phyloP scores from a whole-genome alignment of 495 filamentous ascomycete genomes.

The Letharia columbiana region DNA sequence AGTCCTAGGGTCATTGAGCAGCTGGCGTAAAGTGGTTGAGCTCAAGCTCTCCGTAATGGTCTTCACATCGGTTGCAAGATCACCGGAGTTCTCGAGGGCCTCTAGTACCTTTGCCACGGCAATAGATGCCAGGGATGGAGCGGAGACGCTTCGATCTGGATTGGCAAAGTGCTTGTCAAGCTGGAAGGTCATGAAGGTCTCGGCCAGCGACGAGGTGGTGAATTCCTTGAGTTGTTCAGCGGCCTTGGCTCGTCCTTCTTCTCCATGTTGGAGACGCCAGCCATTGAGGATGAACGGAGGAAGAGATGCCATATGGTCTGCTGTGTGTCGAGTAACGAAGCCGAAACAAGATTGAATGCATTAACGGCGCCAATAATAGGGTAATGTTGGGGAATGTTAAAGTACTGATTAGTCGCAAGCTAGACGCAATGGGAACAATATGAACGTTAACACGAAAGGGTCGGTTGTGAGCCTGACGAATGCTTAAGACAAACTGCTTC shows the following conservation, averaged over 20 bases:
- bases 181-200: slow-evolving; percentile 19
- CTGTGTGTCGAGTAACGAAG: background rate
- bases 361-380: background rate
- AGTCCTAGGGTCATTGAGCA: slow-evolving; percentile 23
- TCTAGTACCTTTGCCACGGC: slow-evolving; percentile 20
- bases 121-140: slow-evolving; percentile 17
- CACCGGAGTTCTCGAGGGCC: slow-evolving; percentile 17
- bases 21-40: slow-evolving; percentile 10
- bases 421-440: background rate
- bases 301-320: slow-evolving; percentile 6
- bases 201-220: slow-evolving; percentile 19
- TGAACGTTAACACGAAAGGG: background rate
- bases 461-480: too few species aligned
- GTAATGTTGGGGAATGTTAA: background rate
- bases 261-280: slow-evolving; percentile 15
- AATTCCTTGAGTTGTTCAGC: slow-evolving; percentile 12
- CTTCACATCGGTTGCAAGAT: slow-evolving; percentile 19
- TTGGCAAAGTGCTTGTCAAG: slow-evolving; percentile 18
- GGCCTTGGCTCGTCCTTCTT: background rate
- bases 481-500: background rate
- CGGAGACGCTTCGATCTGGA: slow-evolving; percentile 1
- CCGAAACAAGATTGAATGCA: background rate
- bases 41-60: slow-evolving; percentile 21
- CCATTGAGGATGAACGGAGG: slow-evolving; percentile 18
- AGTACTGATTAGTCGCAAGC: background rate